Conservation (phyloP, 179 eudicot genomes). For the Silene noctiflora region DNA sequence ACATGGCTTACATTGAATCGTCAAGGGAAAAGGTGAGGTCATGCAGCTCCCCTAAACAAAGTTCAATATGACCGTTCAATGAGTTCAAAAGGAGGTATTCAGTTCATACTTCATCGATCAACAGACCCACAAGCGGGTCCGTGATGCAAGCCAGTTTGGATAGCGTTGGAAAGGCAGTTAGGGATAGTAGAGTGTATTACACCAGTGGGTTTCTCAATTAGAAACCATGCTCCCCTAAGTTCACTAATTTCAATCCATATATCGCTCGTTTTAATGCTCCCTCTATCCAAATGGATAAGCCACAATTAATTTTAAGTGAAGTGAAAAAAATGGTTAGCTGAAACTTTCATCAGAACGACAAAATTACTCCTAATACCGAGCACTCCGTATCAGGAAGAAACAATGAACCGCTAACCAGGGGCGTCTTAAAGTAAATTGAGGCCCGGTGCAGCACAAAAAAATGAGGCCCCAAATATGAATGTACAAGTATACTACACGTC, state of each 20-base stretch:
- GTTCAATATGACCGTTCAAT: conserved; percentile 48
- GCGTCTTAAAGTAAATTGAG: too few species aligned
- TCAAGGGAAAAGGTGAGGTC: conserved; percentile 59
- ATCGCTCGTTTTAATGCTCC: background rate
- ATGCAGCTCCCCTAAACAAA: conserved; percentile 65
- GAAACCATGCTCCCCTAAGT: background rate
- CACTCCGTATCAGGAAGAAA: background rate
- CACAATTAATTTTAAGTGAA: background rate
- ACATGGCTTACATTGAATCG: conserved; percentile 60
- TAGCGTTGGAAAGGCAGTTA: conserved; percentile 57
- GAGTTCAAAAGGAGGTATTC: conserved; percentile 51
- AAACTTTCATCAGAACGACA: background rate
- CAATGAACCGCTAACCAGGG: too few species aligned
- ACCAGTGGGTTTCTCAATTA: conserved; percentile 45
- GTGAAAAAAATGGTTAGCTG: too few species aligned
- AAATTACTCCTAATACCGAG: background rate
- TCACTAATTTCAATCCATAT: conserved; percentile 3
- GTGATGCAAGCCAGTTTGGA: conserved; percentile 58
- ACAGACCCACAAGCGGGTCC: conserved; percentile 34
- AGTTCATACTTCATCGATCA: conserved; percentile 39
- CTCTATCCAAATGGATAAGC: background rate
- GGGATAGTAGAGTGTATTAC: conserved; percentile 34
- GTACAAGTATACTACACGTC: too few species aligned
- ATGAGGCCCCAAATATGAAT: too few species aligned
- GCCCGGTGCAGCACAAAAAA: too few species aligned